Evolutionary conservation across 2,329 filamentous ascomycete genomes (phyloP), one percentile per base, ranked within the genome.

Genomic region (Cladophialophora immunda): DNA sequence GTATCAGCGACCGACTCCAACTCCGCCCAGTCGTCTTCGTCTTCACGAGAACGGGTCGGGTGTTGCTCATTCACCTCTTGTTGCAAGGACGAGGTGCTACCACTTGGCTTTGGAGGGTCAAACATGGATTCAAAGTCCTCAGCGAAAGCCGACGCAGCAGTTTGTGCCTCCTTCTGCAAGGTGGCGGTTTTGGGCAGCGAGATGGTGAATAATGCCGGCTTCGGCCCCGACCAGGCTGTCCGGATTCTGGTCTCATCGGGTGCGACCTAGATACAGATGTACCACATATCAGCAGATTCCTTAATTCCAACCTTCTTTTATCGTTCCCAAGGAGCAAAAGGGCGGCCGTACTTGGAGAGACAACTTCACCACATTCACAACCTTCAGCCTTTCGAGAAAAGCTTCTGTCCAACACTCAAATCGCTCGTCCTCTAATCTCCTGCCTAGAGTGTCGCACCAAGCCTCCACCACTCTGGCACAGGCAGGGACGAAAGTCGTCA

Each of bases 11-110:
- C 45, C 3, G 63, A 65, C 5, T 58, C 38, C 9, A 61, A 9
- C 30, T 65, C 58, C 15, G 57, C 47, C 63, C 63, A 65, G 17
- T 52, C 54, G 19, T 65, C 63, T 11, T 65, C 56, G 17, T 65
- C 50, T 11, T 30, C 34, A n/a, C 27, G n/a, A n/a, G n/a, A n/a
- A n/a, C n/a, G 58, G 13, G 4, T 22, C 6, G 50, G 27, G 22
- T 38, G 41, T 13, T 36, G 19, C 6, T 8, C 25, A 9, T 62
- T 30, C 27, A 27, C 19, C 9, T 13, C 45, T 19, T 22, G 34
- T 5, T 11, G 29, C 9, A 29, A 4, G 41, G 41, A 60, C 11
- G n/a, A 1, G 13, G n/a, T 38, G 17, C 25, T 32, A 8, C 7
- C 17, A 11, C 11, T 30, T 13, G 4, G 5, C 1, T 19, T 45